Evolutionary conservation across 257 asterid genomes (phyloP).

Genomic region (Lycium ferocissimum): DNA sequence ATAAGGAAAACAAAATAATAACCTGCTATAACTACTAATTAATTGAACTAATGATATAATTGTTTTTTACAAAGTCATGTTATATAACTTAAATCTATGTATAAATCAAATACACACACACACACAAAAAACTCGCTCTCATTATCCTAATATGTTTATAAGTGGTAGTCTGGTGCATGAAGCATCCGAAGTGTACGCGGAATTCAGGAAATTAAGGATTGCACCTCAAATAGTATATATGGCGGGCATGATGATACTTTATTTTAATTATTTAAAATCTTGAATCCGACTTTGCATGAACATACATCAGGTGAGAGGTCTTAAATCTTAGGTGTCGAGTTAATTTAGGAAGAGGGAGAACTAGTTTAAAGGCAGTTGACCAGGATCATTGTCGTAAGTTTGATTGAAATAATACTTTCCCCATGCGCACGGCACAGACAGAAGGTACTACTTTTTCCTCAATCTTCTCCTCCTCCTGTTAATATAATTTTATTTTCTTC

Average conservation of each 20-base stretch:
- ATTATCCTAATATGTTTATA: neutral
- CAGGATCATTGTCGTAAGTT: constrained; percentile 46
- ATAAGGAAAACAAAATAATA: neutral
- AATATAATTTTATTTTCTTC: neutral
- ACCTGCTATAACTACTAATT: neutral
- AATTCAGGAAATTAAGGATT: rapidly evolving
- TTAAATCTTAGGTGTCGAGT: neutral
- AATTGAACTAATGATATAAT: neutral
- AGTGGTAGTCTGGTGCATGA: neutral
- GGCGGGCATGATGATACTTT: too few relatives aligned
- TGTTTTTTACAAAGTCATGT: neutral
- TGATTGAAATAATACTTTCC: constrained; percentile 35
- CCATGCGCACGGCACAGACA: constrained; percentile 39
- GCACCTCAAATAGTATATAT: neutral
- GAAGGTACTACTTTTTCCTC: constrained; percentile 37
- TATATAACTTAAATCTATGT: neutral
- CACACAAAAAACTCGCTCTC: neutral
- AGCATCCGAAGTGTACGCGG: rapidly evolving
- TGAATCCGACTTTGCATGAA: neutral
- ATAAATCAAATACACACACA: neutral
- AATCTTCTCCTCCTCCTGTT: constrained; percentile 31
- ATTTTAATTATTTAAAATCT: neutral
- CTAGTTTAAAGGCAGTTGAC: constrained; percentile 45
- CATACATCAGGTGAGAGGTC: neutral
- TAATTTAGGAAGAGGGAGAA: constrained; percentile 14